phyloP scores from a whole-genome alignment of 2,329 filamentous ascomycete species.

The Talaromyces funiculosus region DNA sequence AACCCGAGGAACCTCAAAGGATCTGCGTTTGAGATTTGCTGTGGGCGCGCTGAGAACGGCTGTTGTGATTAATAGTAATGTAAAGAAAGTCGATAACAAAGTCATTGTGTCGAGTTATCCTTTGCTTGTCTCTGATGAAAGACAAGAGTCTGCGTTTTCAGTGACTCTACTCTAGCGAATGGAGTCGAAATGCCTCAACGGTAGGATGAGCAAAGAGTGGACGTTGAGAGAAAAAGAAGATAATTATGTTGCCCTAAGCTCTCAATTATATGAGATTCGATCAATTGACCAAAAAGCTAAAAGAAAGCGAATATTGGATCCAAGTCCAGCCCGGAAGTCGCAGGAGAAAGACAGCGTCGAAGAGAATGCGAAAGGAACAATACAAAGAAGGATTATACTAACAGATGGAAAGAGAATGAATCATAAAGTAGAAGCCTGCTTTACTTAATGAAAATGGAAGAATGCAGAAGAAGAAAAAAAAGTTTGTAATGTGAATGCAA shows the following conservation, averaged over 20 bases:
- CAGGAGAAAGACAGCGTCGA: not conserved
- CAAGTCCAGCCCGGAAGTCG: slow-evolving; percentile 20
- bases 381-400: not conserved
- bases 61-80: slow-evolving; percentile 28
- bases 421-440: not conserved
- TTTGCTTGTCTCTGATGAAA: not conserved
- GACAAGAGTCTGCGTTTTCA: not conserved
- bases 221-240: not conserved
- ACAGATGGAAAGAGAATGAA: not conserved
- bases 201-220: not conserved
- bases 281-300: not conserved
- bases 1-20: slow-evolving; percentile 58
- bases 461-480: not conserved
- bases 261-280: not conserved
- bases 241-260: not conserved
- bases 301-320: slow-evolving; percentile 6
- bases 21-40: slow-evolving; percentile 30
- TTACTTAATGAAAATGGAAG: not conserved
- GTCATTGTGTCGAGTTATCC: slow-evolving; percentile 22
- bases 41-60: slow-evolving; percentile 29
- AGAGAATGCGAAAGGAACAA: not conserved
- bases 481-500: not conserved
- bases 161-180: not conserved
- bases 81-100: slow-evolving; percentile 22
- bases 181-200: not conserved